Evolutionary conservation across 2,329 filamentous ascomycete genomes (phyloP).

Genomic region (Phyllosticta capitalensis): DNA sequence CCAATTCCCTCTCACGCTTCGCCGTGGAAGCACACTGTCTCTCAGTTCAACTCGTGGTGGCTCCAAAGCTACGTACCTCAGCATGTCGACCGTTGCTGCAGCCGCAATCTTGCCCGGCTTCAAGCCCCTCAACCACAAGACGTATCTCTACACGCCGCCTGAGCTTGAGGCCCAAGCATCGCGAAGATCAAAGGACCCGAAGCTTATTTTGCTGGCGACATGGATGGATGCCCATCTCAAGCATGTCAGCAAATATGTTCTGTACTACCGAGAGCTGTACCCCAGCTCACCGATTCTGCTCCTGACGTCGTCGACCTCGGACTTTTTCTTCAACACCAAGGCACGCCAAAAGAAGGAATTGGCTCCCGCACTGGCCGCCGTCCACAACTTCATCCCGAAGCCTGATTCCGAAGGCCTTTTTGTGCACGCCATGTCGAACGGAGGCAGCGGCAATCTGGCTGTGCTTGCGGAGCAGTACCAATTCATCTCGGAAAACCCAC

Average conservation of each 20-base stretch:
- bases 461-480: constrained; percentile 26
- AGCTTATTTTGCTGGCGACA: constrained; percentile 24
- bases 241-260: constrained; percentile 29
- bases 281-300: constrained; percentile 24
- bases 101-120: constrained; percentile 20
- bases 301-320: constrained; percentile 20
- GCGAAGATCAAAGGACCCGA: constrained; percentile 10
- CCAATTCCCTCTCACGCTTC: not conserved
- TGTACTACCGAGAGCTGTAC: constrained; percentile 22
- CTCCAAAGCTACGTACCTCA: not conserved
- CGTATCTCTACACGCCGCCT: constrained; percentile 22
- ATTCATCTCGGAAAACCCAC: constrained; percentile 11
- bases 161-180: not conserved
- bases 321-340: constrained; percentile 21
- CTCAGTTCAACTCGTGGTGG: not conserved
- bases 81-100: not conserved
- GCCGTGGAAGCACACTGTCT: not conserved
- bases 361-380: constrained; percentile 20
- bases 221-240: constrained; percentile 28
- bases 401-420: constrained; percentile 16
- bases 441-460: constrained; percentile 25
- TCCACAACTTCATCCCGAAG: constrained; percentile 18
- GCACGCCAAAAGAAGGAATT: constrained; percentile 15
- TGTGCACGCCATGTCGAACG: constrained; percentile 28
- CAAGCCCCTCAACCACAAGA: constrained; percentile 25